phyloP scores from a whole-genome alignment of 1,284 basidiomycete genomes.

The Apiotrichum laibachii region DNA sequence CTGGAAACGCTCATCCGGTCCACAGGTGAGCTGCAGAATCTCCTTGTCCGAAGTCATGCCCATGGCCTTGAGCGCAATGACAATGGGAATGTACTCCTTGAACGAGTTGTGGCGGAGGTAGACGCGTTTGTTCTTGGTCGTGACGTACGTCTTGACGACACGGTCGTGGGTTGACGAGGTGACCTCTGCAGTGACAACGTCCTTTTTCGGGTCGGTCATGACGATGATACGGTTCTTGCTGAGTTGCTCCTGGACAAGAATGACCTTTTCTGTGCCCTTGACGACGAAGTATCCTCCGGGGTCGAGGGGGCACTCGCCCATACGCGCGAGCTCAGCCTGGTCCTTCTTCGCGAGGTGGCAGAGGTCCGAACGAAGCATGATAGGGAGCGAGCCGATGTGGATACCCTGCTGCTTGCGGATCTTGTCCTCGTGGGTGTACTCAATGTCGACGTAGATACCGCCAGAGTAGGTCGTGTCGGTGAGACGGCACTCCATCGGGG shows the following conservation, averaged over 20 bases:
- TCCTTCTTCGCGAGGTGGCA: conserved; percentile 78
- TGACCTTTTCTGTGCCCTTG: conserved; percentile 99
- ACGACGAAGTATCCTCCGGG: conserved; percentile 99
- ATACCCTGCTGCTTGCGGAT: conserved; percentile 81
- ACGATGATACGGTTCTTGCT: conserved; percentile 99
- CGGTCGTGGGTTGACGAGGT: conserved; percentile 98
- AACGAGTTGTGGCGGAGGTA: conserved; percentile 98
- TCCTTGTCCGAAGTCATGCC: conserved; percentile 98
- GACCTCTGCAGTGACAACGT: conserved; percentile 90
- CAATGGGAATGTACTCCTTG: conserved; percentile 95
- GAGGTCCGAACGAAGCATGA: conserved; percentile 96
- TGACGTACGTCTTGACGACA: conserved; percentile 98
- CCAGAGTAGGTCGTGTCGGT: conserved; percentile 96
- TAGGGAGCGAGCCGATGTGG: conserved; percentile 86
- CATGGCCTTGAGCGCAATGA: conserved; percentile 91
- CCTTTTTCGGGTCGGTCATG: conserved; percentile 87
- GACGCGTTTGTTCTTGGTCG: conserved; percentile 88
- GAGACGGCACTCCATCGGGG: conserved; percentile 95
- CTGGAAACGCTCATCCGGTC: conserved; percentile 86
- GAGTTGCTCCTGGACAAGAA: conserved; percentile 96
- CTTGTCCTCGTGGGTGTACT: conserved; percentile 89
- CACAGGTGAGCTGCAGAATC: conserved; percentile 90
- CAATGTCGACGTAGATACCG: conserved; percentile 89
- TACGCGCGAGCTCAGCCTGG: conserved; percentile 78
- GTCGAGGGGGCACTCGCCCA: conserved; percentile 96